Evolutionary conservation across 495 filamentous ascomycete species (phyloP), one percentile per base, ranked within the genome.

Genomic region (Hypoxylon fragiforme): DNA sequence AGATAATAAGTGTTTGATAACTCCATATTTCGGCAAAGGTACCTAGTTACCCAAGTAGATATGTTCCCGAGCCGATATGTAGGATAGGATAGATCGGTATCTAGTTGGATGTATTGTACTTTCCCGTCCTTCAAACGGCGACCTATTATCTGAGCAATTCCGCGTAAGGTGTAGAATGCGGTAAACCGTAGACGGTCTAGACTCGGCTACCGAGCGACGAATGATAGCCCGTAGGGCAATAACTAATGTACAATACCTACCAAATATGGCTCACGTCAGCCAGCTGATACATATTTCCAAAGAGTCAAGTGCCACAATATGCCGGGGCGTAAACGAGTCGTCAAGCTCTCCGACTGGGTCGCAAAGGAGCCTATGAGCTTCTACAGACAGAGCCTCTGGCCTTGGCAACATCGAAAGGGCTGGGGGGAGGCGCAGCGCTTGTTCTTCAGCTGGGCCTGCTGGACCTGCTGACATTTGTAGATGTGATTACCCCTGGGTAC

Each of bases 311-410:
- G 48, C 37, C 40, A 54, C 45, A 46, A n/a, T 11, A 3, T 47
- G 31, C 37, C 20, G 39, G 40, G 34, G 15, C 9, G 21, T 21
- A 45, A 11, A 54, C 39, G 38, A 54, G 38, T 63, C 60, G 60
- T 63, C 36, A 63, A 63, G 45, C 14, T 40, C 58, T 50, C 60
- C 60, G 60, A 63, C 60, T 63, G 60, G 60, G 19, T 54, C 54
- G 44, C 44, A 41, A 45, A 39, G 16, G 44, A 22, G 37, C 60
- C 60, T 58, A 63, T 63, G 41, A 62, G 47, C 35, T 26, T 52
- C 30, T 48, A 26, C 50, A 53, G 13, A 22, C 60, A 63, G 60
- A 63, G 60, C 60, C 60, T 63, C 59, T 54, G 20, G 30, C 39
- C 60, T 63, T 63, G 60, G 60, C 60, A 22, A 21, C 16, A 39